Percentiles rank a stretch among this genome's conserved stretches.
phyloP scores from a whole-genome alignment of 1,284 basidiomycete species.

The Schizophyllum amplum region DNA sequence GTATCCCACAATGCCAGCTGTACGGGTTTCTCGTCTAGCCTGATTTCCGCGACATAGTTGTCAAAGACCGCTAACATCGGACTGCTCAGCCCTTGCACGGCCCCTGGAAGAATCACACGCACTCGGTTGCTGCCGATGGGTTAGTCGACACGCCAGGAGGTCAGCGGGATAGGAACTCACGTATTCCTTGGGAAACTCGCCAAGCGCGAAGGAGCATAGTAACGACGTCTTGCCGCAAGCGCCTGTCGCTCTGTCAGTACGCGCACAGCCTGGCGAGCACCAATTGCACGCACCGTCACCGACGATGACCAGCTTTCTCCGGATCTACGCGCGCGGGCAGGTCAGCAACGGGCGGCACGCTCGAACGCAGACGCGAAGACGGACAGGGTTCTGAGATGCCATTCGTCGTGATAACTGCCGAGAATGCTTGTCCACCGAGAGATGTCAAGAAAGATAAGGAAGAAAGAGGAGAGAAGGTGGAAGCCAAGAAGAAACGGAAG shows the following conservation, averaged over 20 bases:
- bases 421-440: too few relatives aligned
- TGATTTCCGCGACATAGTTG: conserved; percentile 98
- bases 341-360: too few relatives aligned
- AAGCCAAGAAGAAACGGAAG: too few relatives aligned
- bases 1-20: conserved; percentile 97
- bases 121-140: conserved; percentile 47
- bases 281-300: conserved; percentile 67
- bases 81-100: conserved; percentile 8
- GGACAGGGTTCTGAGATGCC: too few relatives aligned
- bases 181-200: conserved; percentile 96
- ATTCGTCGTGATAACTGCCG: too few relatives aligned
- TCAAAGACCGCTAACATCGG: conserved; percentile 76
- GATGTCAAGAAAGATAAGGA: too few relatives aligned
- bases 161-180: conserved; percentile 38
- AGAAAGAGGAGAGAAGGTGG: too few relatives aligned
- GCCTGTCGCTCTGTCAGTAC: conserved; percentile 35
- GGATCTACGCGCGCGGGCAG: conserved; percentile 42
- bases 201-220: conserved; percentile 86
- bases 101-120: conserved; percentile 15
- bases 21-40: conserved; percentile 93
- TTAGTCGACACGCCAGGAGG: conserved; percentile 12
- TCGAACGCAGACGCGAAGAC: too few relatives aligned
- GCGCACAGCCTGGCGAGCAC: background rate
- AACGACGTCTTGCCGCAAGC: conserved; percentile 83
- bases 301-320: conserved; percentile 88